Evolutionary conservation across 225 moss, liverwort and hornwort species (phyloP), one percentile per base, ranked within the genome.

Genomic region (Polytrichum commune): DNA sequence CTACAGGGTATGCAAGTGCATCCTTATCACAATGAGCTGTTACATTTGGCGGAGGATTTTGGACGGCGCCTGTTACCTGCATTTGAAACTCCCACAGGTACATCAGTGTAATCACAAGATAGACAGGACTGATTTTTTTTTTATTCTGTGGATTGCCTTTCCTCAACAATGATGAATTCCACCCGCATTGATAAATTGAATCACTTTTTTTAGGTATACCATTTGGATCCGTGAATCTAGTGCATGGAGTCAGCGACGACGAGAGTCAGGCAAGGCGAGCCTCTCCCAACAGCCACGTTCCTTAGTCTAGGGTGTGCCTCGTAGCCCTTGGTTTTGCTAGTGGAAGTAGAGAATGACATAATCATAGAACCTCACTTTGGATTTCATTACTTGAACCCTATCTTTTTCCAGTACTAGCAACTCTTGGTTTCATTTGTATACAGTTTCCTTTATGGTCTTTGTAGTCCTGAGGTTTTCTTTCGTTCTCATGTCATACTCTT

Each of bases 221-320:
- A 4, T 97, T 81, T 79, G 97, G 97, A 80, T 97, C 97, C 70
- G 94, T 97, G 76, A 97, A 97, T 88, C 76, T 97, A 62, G 81
- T 85, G 72, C 79, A 86, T 79, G 97, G 97, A 69, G 89, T 97
- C 80, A 92, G 89, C 89, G 85, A 88, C 75, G 84, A 94, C 75
- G 97, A 97, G 94, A 97, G 93, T 86, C 93, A 94, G 92, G 93
- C 93, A 93, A 93, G 93, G 91, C 91, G 84, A 87, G 89, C 89
- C 66, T 85, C 80, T 88, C 88, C 88, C 82, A 77, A 77, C 53
- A 88, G 88, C 88, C 82, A 82, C 87, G 82, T 81, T 79, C 67
- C 69, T 77, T 86, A 86, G 86, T 84, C 79, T 83, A 89, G 83
- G 89, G 83, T 86, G 83, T 89, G 86, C 81, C 83, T 84, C 86